Base-by-base conservation (phyloP, 208 protist species). In the Trypanosomatidae sp. region DNA sequence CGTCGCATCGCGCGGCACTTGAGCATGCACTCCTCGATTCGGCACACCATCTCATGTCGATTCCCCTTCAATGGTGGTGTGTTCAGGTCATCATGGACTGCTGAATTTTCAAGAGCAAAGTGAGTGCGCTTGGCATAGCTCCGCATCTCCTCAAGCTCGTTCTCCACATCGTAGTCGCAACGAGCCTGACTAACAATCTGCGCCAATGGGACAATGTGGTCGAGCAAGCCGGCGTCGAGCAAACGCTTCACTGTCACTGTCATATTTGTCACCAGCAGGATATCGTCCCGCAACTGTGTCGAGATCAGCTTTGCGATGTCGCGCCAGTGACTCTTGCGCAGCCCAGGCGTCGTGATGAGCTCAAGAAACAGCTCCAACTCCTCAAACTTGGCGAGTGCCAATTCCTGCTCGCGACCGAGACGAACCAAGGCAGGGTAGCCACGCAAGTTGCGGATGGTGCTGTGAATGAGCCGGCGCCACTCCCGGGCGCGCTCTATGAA, bases 301-400 rank as follows among this genome's bases (percentile, higher is more conserved):
- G 77, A 69, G 52, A 97, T 66, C 25, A 93, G 67, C 52, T 90
- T 82, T 12, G 85, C 77, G 69, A 97, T 95, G 70, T 95, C 91
- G 53, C 93, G 92, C 91, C 93, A 97, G 74, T 97, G 93, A 66
- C 84, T 90, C 76, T 95, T 94, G 52, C 87, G 85, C 60, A 97
- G 72, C 22, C 88, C 91, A 39, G 90, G 88, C 13, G 86, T 87
- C 33, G 93, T 92, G 60, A 97, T 72, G n/a, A 88, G 73, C 33
- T 71, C 69, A 44, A 97, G 71, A 69, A 95, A 68, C n/a, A 81
- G 77, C 70, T 89, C 88, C 43, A 93, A 71, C 44, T 69, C 84
- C 66, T 97, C 93, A 79, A 95, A 97, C 33, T 88, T 82, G 33
- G 82, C 74, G 28, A 97, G 87, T 25, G 84, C 82, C 10, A 90